Evolutionary conservation across 768 basidiomycete species (phyloP), one percentile per base, ranked within the genome.

Genomic region (Pleurotus pulmonarius): DNA sequence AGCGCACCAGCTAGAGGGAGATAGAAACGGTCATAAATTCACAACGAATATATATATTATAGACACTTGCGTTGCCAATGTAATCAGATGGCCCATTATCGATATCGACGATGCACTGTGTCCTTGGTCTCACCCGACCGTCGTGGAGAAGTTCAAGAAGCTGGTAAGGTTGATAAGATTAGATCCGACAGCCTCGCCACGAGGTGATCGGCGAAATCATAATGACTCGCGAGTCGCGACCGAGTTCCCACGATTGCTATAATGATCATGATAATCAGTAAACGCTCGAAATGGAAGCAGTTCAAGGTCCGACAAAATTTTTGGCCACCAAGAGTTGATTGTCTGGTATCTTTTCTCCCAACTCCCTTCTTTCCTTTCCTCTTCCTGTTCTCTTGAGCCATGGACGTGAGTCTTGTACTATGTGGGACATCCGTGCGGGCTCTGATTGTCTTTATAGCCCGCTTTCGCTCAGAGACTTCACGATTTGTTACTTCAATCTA

Each of bases 61-160:
- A 16, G 20, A 6, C 13, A 71, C 86, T 68, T 69, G 94, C 92
- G 92, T 93, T 70, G 92, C 92, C 56, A 94, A 73, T 29, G 92
- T 94, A 56, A 94, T 90, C 34, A 92, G 76, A 64, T 94, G 92
- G 1, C 90, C 90, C 90, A 92, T 91, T 6, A 20, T 34, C 9
- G 29, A 34, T 34, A 34, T 34, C 29, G 29, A 34, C 29, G 29
- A 34, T 34, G 29, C 29, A 11, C 29, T 34, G 9, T 34, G 29
- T 8, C 9, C 29, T 34, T 34, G 29, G 29, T 34, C 29, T 11
- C 29, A 34, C 29, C 29, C 29, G 29, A 34, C 29, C 29, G 29
- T 34, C 29, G 29, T 34, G 29, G 8, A 34, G 29, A 34, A 34
- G 29, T 34, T 34, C 2, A 34, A 34, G 29, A 34, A 34, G 29